A percentile compares a stretch with the other conserved stretches of the same genome.
Evolutionary conservation across 805 yeast genomes (phyloP).

Genomic region (Zygosaccharomyces gambellarensis): DNA sequence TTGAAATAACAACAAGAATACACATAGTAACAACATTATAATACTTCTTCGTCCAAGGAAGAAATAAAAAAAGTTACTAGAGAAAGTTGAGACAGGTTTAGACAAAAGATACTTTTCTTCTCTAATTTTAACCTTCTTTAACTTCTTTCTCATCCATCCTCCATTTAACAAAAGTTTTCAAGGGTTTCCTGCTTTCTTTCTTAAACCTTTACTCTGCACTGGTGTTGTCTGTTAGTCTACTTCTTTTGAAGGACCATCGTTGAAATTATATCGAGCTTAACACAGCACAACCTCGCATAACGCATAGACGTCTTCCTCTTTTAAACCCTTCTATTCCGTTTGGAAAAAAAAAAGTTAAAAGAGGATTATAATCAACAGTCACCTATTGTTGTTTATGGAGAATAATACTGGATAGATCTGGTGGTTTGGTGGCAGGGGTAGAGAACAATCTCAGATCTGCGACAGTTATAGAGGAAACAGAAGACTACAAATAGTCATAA

Average conservation of each 20-base stretch:
- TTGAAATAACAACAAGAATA: not conserved
- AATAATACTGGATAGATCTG: conserved; percentile 3
- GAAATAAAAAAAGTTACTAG: no score
- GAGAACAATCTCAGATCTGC: conserved; percentile 5
- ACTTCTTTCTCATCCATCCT: not conserved
- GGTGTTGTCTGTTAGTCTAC: not conserved
- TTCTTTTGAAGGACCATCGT: not conserved
- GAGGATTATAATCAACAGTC: not conserved
- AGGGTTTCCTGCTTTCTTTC: no score
- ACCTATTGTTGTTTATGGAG: conserved; percentile 3
- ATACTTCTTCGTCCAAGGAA: no score
- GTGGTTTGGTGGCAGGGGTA: conserved; percentile 7
- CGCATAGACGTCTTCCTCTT: not conserved
- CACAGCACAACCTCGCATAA: no score
- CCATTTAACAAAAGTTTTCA: no score
- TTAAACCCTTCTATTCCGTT: not conserved
- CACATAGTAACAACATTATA: no score
- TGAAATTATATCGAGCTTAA: not conserved
- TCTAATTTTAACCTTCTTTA: not conserved
- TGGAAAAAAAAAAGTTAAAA: not conserved
- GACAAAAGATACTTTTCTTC: not conserved
- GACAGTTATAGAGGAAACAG: not conserved
- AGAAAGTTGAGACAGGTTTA: no score
- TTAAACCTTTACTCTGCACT: no score
- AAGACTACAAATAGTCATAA: no score